These are phyloP conservation scores for Saturnispora sekii DNA, from an alignment of 805 yeast genomes.

Conservation along the genomic window DNA sequence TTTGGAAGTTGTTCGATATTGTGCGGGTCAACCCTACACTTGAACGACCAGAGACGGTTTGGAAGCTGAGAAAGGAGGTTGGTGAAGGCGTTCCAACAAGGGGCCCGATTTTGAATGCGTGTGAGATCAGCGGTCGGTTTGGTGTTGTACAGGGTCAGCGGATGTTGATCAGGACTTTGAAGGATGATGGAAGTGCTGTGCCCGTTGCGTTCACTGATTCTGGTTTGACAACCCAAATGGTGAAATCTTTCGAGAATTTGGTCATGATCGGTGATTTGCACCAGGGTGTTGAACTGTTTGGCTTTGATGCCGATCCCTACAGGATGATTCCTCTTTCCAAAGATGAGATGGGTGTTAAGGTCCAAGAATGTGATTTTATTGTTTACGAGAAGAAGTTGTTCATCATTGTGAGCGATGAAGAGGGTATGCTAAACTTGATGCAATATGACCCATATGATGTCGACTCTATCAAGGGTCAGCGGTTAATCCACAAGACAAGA, in stretches of 20 bases:
- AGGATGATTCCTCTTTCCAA: slow-evolving; percentile 71
- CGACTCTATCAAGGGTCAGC: slow-evolving; percentile 68
- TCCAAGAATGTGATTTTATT: slow-evolving; percentile 66
- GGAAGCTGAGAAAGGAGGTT: slow-evolving; percentile 62
- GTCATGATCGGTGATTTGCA: slow-evolving; percentile 73
- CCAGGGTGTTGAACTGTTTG: slow-evolving; percentile 70
- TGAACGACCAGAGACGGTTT: slow-evolving; percentile 73
- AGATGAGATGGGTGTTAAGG: slow-evolving; percentile 55
- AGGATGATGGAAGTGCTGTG: slow-evolving; percentile 64
- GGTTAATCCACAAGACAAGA: slow-evolving; percentile 58
- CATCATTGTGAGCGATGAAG: slow-evolving; percentile 60
- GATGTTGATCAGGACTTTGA: slow-evolving; percentile 65
- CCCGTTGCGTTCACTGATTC: slow-evolving; percentile 93
- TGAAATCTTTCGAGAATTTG: slow-evolving; percentile 76
- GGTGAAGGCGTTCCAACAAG: slow-evolving; percentile 51
- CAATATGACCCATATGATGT: slow-evolving; percentile 93
- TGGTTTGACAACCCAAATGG: slow-evolving; percentile 67
- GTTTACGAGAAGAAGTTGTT: slow-evolving; percentile 60
- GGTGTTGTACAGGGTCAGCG: slow-evolving; percentile 83
- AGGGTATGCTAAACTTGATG: slow-evolving; percentile 56
- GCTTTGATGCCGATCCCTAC: slow-evolving; percentile 93
- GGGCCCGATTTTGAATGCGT: slow-evolving; percentile 74
- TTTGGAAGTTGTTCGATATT: slow-evolving; percentile 62
- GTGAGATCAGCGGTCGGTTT: slow-evolving; percentile 76
- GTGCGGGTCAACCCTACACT: slow-evolving; percentile 86